These are phyloP conservation scores for Neopestalotiopsis clavispora DNA, from an alignment of 2,329 filamentous ascomycete genomes.

Conservation along the genomic window DNA sequence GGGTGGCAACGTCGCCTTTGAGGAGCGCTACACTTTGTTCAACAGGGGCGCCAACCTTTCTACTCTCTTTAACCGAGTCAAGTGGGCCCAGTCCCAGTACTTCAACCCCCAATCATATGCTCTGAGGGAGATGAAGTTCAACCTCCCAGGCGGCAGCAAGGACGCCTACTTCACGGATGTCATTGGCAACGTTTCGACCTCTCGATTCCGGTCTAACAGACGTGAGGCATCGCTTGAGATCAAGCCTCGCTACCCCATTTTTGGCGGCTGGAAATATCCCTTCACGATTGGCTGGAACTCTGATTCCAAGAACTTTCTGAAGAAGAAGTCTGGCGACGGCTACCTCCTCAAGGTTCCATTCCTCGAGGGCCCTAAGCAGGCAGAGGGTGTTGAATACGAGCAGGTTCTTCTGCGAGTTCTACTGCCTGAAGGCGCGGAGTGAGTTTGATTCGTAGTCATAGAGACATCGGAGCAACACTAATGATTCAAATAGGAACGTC, in stretches of 20 bases:
- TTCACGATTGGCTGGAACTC: constrained; percentile 97
- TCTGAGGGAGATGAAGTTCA: constrained; percentile 80
- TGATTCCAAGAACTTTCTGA: constrained; percentile 77
- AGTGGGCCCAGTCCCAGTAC: constrained; percentile 75
- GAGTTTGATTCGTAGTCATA: constrained; percentile 42
- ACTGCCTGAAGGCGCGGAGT: constrained; percentile 89
- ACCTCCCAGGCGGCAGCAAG: constrained; percentile 77
- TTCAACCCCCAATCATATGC: constrained; percentile 79
- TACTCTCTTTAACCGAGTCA: constrained; percentile 75
- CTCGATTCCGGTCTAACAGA: constrained; percentile 77
- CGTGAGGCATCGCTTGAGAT: constrained; percentile 85
- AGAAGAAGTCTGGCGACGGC: constrained; percentile 67
- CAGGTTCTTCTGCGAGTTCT: constrained; percentile 80
- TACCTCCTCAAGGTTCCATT: constrained; percentile 91
- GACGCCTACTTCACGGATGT: constrained; percentile 95
- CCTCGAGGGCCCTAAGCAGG: constrained; percentile 86
- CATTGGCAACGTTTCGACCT: constrained; percentile 97
- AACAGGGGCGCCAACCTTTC: constrained; percentile 84
- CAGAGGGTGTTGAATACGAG: constrained; percentile 86
- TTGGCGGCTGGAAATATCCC: constrained; percentile 97
- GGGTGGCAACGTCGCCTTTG: constrained; percentile 94
- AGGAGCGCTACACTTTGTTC: constrained; percentile 88
- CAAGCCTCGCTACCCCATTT: constrained; percentile 94
- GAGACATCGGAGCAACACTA: constrained; percentile 29
- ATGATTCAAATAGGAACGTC: constrained; percentile 71